Conservation (phyloP, 371 early-diverging fungal genomes). For the Mucor irregularis region DNA sequence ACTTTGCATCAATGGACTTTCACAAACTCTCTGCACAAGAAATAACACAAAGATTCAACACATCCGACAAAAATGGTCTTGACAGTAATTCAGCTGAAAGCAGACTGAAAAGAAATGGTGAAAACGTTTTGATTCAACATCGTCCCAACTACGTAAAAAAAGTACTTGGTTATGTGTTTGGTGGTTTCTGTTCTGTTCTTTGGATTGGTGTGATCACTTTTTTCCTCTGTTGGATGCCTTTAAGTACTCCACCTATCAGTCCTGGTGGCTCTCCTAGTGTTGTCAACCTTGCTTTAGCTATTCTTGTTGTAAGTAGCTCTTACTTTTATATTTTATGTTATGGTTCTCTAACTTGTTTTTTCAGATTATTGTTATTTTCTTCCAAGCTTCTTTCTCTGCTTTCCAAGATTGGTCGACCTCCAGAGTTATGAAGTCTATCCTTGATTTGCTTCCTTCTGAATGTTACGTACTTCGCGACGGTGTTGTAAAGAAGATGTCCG, state of each 20-base stretch:
- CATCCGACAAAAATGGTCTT: background rate
- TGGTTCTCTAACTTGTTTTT: background rate
- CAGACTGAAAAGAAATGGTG: constrained; percentile 29
- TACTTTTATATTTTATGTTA: background rate
- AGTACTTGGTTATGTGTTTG: constrained; percentile 34
- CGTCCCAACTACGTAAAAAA: constrained; percentile 43
- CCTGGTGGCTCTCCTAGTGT: constrained; percentile 2
- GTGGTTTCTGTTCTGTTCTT: constrained; percentile 35
- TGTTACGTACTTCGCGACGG: constrained; percentile 63
- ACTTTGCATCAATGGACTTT: constrained; percentile 1
- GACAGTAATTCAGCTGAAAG: background rate
- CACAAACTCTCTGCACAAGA: background rate
- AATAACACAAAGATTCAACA: background rate
- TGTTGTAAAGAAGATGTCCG: constrained; percentile 36
- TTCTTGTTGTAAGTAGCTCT: constrained; percentile 5
- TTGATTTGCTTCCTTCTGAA: constrained; percentile 63
- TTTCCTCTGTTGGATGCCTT: constrained; percentile 33
- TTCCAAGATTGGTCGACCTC: constrained; percentile 71
- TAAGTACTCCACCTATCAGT: constrained; percentile 29
- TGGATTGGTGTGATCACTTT: constrained; percentile 39
- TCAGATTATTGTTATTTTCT: constrained; percentile 9
- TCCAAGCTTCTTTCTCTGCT: constrained; percentile 39
- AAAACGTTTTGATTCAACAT: constrained; percentile 42
- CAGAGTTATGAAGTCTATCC: constrained; percentile 70
- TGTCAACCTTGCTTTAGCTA: constrained; percentile 30